Percentiles rank a stretch among this genome's conserved stretches.
Conservation (phyloP, 2,329 filamentous ascomycete genomes). For the Talaromyces sp. region DNA sequence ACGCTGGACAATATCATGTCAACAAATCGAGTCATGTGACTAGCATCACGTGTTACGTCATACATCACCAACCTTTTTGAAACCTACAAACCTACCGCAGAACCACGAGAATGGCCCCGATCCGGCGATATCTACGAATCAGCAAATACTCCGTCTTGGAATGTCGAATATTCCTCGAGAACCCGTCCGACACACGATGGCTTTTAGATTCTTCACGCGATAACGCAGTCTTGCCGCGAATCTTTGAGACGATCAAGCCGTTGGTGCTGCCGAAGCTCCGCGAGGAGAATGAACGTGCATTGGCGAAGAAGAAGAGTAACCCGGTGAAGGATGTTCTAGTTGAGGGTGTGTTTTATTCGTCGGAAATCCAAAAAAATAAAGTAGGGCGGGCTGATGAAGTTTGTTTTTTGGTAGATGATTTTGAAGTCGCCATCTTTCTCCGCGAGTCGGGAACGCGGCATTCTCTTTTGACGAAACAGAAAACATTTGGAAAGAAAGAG, state of each 20-base stretch:
- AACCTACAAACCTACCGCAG: neutral
- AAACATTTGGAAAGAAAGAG: conserved; percentile 62
- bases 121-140: conserved; percentile 85
- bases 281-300: conserved; percentile 67
- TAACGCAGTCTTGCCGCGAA: conserved; percentile 56
- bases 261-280: conserved; percentile 84
- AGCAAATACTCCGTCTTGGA: conserved; percentile 94
- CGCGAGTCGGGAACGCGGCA: conserved; percentile 82
- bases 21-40: neutral
- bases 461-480: conserved; percentile 79
- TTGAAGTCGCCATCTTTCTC: conserved; percentile 90
- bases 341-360: conserved; percentile 53
- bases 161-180: conserved; percentile 92
- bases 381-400: neutral
- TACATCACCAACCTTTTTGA: neutral
- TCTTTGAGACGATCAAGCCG: conserved; percentile 80
- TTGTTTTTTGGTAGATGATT: conserved; percentile 64
- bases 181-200: conserved; percentile 73
- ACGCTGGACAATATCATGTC: neutral
- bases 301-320: conserved; percentile 69
- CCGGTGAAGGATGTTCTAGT: conserved; percentile 82
- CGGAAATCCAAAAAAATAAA: too few species aligned
- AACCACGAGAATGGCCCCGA: conserved; percentile 65
- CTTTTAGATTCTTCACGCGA: conserved; percentile 73
- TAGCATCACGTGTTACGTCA: neutral